Evolutionary conservation across 495 filamentous ascomycete species (phyloP).

Genomic region (Trichocladium uniseriatum): DNA sequence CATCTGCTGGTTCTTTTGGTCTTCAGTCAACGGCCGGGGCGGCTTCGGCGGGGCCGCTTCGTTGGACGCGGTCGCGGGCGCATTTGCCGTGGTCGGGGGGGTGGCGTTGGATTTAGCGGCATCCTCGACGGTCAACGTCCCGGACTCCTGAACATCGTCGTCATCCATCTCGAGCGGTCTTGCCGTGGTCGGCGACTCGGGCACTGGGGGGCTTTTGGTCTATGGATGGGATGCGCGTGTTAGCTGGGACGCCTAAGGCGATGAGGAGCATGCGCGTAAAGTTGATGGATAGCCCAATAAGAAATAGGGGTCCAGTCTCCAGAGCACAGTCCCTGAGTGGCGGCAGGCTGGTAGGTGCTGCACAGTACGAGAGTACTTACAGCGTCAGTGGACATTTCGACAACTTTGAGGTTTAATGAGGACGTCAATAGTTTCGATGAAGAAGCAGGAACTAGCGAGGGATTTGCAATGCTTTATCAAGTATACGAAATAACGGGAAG

Average conservation of each 20-base stretch:
- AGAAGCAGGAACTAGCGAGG: too few relatives aligned
- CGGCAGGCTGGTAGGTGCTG: too few relatives aligned
- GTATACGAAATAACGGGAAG: neutral
- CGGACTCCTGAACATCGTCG: conserved; percentile 61
- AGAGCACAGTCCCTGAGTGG: too few relatives aligned
- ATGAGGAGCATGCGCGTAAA: conserved; percentile 1
- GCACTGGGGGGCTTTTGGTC: conserved; percentile 29
- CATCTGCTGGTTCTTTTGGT: conserved; percentile 76
- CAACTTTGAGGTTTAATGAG: too few relatives aligned
- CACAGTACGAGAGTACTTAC: too few relatives aligned
- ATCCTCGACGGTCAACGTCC: conserved; percentile 34
- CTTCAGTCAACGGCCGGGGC: conserved; percentile 71
- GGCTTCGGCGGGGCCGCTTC: conserved; percentile 71
- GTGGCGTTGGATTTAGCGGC: conserved; percentile 28
- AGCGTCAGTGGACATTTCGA: conserved; percentile 2
- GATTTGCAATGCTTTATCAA: neutral
- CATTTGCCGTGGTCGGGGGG: conserved; percentile 28
- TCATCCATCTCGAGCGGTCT: conserved; percentile 80
- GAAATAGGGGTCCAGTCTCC: too few relatives aligned
- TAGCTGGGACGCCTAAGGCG: conserved; percentile 2
- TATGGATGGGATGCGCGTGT: conserved; percentile 11
- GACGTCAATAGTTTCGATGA: too few relatives aligned
- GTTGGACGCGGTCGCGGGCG: conserved; percentile 31
- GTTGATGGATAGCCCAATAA: too few relatives aligned
- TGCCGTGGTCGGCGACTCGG: conserved; percentile 81